Evolutionary conservation across 345 rosid genomes (phyloP), one percentile per base, ranked within the genome.

Genomic region (Orychophragmus violaceus): DNA sequence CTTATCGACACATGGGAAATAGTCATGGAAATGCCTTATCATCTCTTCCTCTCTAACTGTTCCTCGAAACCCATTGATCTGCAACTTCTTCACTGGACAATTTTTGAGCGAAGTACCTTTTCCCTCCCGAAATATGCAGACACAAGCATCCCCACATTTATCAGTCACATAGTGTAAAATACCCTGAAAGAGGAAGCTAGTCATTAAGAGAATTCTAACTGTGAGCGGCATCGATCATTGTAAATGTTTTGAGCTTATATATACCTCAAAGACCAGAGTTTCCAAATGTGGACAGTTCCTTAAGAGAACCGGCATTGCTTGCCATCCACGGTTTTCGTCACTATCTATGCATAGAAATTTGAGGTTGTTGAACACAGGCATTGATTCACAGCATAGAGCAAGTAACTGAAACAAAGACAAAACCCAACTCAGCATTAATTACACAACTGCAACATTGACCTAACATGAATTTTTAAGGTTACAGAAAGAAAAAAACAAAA

Each of bases 71-170:
- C n/a, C 10, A 7, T 5, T 39, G 14, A 65, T 65, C 27, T 27
- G 1, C 22, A 65, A 14, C 5, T 37, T 25, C 51, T 39, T 27
- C 30, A 53, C 61, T 12, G 52, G 61, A 53, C 41, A 52, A 53
- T 29, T 37, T 39, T 5, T 11, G 50, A 65, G 53, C 0, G 41
- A 65, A 18, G 29, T 5, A 53, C 37, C 17, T 25, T 41, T 66
- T 2, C 28, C 42, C 22, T 39, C 51, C 37, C 27, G 50, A 29
- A n/a, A 13, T 18, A 62, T 8, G 21, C 29, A 62, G 42, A 29
- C 52, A 41, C 70, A 66, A 27, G 14, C 41, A 66, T 66, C 53
- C 8, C 70, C 62, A 3, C 70, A 66, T 42, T 54, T 28, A 22
- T 54, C 44, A 3, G 70, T 66, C 53, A 12, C 21, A 53, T 18